Base-by-base conservation (phyloP, 495 filamentous ascomycete species). In the Lophiotrema nucula region DNA sequence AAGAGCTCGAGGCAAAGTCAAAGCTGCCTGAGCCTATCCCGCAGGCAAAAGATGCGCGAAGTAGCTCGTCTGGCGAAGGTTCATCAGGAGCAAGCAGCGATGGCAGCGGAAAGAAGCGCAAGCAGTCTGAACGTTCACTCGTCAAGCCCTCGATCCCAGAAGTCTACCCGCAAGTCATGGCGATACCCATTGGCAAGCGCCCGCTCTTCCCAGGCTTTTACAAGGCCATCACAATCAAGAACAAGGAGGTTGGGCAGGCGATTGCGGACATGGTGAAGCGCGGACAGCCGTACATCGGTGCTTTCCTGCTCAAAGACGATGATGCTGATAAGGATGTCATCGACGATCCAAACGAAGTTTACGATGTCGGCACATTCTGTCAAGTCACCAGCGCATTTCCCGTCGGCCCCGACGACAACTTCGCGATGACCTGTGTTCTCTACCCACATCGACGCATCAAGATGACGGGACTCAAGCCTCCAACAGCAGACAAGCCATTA, bases 121-220 rank as follows among this genome's bases (percentile, higher is more conserved):
- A 70, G 31, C 69, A 77, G 19, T 76, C 79, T 26, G 73, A 81
- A 19, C 88, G 42, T 10, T 41, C 56, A 19, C 73, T 97, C 43
- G 82, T 89, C 67, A 97, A 96, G 73, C 87, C 90, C 2, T 79
- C 84, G 23, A 85, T 97, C 4, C 95, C 95, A 19, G 95, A 97
- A 45, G 85, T 97, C 33, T 99, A 99, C 70, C 93, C 95, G 19
- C 92, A 97, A 68, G 91, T 99, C 45, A 91, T 99, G 87, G 95
- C 95, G 0, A 92, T 99, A 52, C 93, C 95, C n/a, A 96, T 99
- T 64, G 87, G 89, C 4, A 92, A 93, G 74, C 82, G 95, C 43
- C 95, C 93, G 22, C 74, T 99, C 1, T 99, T 97, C 73, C 95
- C 95, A 0, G 95, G 95, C 0, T 99, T 96, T 74, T 99, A 99